Base-by-base conservation (phyloP, 768 basidiomycete species). In the Pisolithus orientalis region DNA sequence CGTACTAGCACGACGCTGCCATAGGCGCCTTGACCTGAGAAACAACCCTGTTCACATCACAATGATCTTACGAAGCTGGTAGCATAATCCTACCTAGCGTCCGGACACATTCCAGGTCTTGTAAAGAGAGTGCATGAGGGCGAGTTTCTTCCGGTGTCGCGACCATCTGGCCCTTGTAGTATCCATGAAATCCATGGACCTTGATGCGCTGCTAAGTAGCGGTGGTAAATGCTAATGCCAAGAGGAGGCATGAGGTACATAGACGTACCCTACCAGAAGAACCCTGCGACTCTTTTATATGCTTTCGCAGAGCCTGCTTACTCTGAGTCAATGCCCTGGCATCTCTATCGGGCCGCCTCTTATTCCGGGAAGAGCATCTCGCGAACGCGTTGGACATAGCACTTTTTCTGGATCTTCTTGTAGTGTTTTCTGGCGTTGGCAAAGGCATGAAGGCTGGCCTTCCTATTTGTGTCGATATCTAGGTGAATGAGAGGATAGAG, bases 1-100 rank as follows among this genome's bases (percentile, higher is more conserved):
- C 59, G 66, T 17, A 74, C 77, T 16, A 80, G 64, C 13, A 77
- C 57, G 13, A 79, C 79, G 9, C 65, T 65, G 11, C 72, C 72
- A 59, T 69, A 71, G 8, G 62, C 61, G 14, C 80, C 78, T 13
- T 61, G 58, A 9, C 78, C 77, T 80, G 25, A 37, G 31, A 3
- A 9, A 28, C 37, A 49, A 5, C 34, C 25, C 2, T 14, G 24
- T 46, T 65, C 53, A 50, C 46, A 10, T 32, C 17, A 46, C 11
- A 25, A 46, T 21, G n/a, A 31, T 32, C 28, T 24, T n/a, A 28
- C 14, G 13, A 14, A 37, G 14, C n/a, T 37, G 6, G 29, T 44
- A 7, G 9, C 25, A 44, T 39, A 6, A 2, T 27, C 52, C 17
- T 59, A 71, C 77, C 77, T 59, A 80, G 62, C 24, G 65, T 66